phyloP scores from a whole-genome alignment of 176 grass and related monocot genomes.

The Phoenix dactylifera region DNA sequence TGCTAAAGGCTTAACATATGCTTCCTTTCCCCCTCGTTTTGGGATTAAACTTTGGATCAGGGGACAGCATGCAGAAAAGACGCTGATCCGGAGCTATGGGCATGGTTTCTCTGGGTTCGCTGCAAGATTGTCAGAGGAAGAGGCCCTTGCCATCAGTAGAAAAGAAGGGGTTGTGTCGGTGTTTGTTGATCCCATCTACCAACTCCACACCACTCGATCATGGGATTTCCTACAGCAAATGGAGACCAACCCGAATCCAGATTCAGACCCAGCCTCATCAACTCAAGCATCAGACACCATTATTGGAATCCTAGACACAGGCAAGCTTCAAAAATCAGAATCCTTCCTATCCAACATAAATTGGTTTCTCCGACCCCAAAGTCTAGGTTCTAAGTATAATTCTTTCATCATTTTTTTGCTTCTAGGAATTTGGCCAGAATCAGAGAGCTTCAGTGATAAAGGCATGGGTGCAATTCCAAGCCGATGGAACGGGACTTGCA shows the following conservation, averaged over 20 bases:
- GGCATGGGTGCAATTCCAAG: slow-evolving; percentile 33
- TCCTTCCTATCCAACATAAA: background rate
- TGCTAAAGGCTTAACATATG: no score
- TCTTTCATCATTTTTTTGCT: background rate
- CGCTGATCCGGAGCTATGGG: slow-evolving; percentile 62
- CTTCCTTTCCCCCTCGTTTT: background rate
- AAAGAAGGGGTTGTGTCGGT: slow-evolving; percentile 64
- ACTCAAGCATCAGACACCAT: slow-evolving; percentile 35
- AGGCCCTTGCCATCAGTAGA: slow-evolving; percentile 35
- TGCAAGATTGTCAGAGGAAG: slow-evolving; percentile 41
- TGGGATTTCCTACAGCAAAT: slow-evolving; percentile 82
- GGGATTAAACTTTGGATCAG: slow-evolving; percentile 18
- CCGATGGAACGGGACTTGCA: slow-evolving; percentile 74
- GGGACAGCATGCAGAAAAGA: slow-evolving; percentile 20
- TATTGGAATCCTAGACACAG: slow-evolving; percentile 70
- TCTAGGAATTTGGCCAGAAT: slow-evolving; percentile 92
- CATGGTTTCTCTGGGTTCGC: slow-evolving; percentile 77
- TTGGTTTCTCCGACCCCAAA: background rate
- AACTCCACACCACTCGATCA: slow-evolving; percentile 72
- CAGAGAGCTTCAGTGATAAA: slow-evolving; percentile 56
- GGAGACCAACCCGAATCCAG: slow-evolving; percentile 14
- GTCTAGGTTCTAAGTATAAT: no score
- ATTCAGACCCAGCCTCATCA: slow-evolving; percentile 5
- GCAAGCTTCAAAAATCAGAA: background rate
- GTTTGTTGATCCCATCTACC: slow-evolving; percentile 56